Evolutionary conservation across 257 asterid species (phyloP), one percentile per base, ranked within the genome.

Genomic region (Phtheirospermum japonicum): DNA sequence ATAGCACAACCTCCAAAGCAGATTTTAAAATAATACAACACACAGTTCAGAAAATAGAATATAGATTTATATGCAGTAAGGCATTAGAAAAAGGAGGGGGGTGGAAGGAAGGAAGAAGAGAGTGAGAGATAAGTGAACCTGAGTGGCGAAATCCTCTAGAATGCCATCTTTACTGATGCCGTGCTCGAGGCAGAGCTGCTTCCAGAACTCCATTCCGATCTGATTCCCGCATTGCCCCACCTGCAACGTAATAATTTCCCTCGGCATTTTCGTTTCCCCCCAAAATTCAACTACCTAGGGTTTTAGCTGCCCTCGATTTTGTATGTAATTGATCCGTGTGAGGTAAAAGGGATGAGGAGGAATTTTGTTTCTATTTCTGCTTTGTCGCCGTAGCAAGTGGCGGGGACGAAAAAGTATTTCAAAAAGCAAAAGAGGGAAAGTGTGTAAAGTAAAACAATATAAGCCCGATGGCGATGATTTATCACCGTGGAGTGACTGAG

Each of bases 191-290:
- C 97, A 93, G 50, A 93, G 99, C 83, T 93, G 99, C 75, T 93
- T 93, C 99, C 99, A 93, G 76, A 89, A 93, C 81, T 93, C 99
- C 99, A 93, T 93, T 11, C 99, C 99, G 83, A 89, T 93, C 93
- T 93, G 99, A 69, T 93, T 89, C 68, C 97, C 99, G 72, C 97
- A 93, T 85, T 93, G 99, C 45, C 99, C 99, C 58, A 93, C 99
- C 60, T 93, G 97, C 68, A 93, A 67, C 32, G 97, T 93, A 40
- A 93, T 89, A 2, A 89, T 93, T 62, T 93, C 99, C 76, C 99
- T 78, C 70, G 99, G 99, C 99, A 93, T 93, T 75, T 72, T 71
- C 18, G 0, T 43, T 5, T 30, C 28, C 8, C 45, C 42, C 14
- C 48, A 54, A 63, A 50, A 50, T 18, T 4, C 34, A 11, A 51